Base-by-base conservation (phyloP, 164 flowering plant genomes). In the Umbilicus rupestris region DNA sequence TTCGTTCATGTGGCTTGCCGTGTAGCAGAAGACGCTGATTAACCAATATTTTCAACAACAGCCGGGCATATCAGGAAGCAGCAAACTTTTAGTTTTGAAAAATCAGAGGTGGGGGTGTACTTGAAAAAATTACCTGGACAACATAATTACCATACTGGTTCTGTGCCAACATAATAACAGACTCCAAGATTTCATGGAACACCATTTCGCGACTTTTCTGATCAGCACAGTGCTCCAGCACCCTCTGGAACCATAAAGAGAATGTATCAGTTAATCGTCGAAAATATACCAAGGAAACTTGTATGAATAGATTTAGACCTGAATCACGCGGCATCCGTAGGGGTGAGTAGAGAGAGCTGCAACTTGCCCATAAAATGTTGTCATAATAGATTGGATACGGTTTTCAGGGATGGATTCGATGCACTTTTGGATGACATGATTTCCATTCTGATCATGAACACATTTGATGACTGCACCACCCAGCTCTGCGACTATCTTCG, bases 61-160 rank as follows among this genome's bases (percentile, higher is more conserved):
- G 7, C 7, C 7, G 7, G 37, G 37, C 37, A 35, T 5, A 35
- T 35, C 37, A 35, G 37, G 6, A 35, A 35, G 37, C 37, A 35
- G 37, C 37, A 35, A 3, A 35, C 37, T 35, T 35, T 35, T n/a
- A n/a, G 37, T 35, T 35, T 0, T 35, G 37, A 7, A 35, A 35
- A 35, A 35, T 35, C 6, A 5, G 7, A 3, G 4, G 7, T 35
- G 37, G 6, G 37, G 7, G 7, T 35, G 37, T n/a, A n/a, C n/a
- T n/a, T n/a, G n/a, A n/a, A n/a, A n/a, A n/a, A n/a, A n/a, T 35
- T 80, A 90, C 98, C 98, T 90, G 98, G 76, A 89, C 81, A 65
- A 94, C 98, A 80, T 90, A 94, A 73, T 90, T 89, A 12, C 98
- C 98, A 72, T 89, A 94, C 66, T 90, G 97, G 70, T 94, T 96